Evolutionary conservation across 768 basidiomycete species (phyloP), one percentile per base, ranked within the genome.

Genomic region (Mrakia blollopis): DNA sequence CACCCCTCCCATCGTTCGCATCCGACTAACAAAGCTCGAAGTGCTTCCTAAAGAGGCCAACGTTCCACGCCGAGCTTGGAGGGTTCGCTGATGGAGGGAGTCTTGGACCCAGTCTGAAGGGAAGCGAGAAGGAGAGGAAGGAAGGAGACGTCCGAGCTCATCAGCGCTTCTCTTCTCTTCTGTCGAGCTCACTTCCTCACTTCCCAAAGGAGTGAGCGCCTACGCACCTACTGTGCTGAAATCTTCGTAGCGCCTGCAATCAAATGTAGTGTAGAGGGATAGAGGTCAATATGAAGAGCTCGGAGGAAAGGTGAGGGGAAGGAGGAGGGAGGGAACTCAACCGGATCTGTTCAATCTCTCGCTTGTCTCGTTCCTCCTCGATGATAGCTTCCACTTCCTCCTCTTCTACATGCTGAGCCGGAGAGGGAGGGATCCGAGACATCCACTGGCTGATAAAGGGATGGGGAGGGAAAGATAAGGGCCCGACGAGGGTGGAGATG

Each of bases 21-120:
- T 78, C 23, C 81, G 69, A 23, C 76, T 76, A 85, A 63, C 87
- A 86, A 79, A 76, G 81, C 84, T 37, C 84, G 83, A 60, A 83
- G 81, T 79, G 87, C 85, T 16, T 86, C 81, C 32, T 85, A 85
- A 69, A 86, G 86, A n/a, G 87, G 87, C 80, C 91, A 78, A 63
- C 0, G 81, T 63, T 7, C 81, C 80, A 3, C 75, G 75, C 30
- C 82, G 80, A 10, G 81, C 86, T 32, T 93, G 89, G 80, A 92
- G 86, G 79, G 91, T 91, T 37, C 94, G 88, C 82, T 98, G 96
- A 44, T 92, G 87, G 61, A 94, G 89, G 3, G 94, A 92, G 85
- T 98, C 96, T 81, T 97, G 92, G 68, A 98, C 92, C 96, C 96
- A 98, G 83, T 98, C 96, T 97, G 80, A 50, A 73, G 50, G 16